These are phyloP conservation scores for Acrodontium crateriforme DNA, from an alignment of 2,329 filamentous ascomycete genomes.

Conservation along the genomic window DNA sequence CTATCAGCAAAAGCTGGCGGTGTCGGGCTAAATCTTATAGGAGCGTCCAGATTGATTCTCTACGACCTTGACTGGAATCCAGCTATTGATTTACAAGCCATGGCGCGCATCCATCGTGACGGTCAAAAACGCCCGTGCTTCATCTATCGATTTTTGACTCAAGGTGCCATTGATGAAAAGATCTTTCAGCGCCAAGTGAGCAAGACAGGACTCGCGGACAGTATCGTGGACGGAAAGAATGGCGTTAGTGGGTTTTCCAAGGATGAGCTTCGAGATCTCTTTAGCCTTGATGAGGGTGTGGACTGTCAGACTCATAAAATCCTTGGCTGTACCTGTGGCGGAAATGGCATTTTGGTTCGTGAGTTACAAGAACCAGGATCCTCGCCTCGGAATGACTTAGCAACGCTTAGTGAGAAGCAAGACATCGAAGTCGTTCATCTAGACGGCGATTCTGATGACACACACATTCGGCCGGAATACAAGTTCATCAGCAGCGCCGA, in stretches of 20 bases:
- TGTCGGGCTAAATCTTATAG: constrained; percentile 55
- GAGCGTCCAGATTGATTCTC: constrained; percentile 54
- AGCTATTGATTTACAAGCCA: constrained; percentile 57
- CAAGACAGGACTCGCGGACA: constrained; percentile 56
- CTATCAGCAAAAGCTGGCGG: constrained; percentile 61
- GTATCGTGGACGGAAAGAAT: constrained; percentile 54
- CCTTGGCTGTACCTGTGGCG: constrained; percentile 48
- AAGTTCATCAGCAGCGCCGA: constrained; percentile 22
- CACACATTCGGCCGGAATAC: constrained; percentile 7
- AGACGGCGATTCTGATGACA: constrained; percentile 15
- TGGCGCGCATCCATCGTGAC: constrained; percentile 61
- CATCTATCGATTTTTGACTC: constrained; percentile 55
- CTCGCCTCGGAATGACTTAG: constrained; percentile 13
- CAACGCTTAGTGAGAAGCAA: constrained; percentile 6
- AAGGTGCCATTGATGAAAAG: constrained; percentile 59
- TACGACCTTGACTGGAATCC: constrained; percentile 70
- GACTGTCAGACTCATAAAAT: constrained; percentile 56
- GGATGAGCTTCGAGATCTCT: constrained; percentile 54
- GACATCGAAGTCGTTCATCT: constrained; percentile 11
- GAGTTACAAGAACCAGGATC: constrained; percentile 9
- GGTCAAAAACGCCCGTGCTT: constrained; percentile 54
- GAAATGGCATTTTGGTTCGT: constrained; percentile 30
- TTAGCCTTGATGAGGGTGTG: constrained; percentile 47
- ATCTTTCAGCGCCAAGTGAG: constrained; percentile 62
- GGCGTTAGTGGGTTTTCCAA: constrained; percentile 47